These are phyloP conservation scores for Solanum hybrid DNA, from an alignment of 305 asterid genomes.

Conservation along the genomic window DNA sequence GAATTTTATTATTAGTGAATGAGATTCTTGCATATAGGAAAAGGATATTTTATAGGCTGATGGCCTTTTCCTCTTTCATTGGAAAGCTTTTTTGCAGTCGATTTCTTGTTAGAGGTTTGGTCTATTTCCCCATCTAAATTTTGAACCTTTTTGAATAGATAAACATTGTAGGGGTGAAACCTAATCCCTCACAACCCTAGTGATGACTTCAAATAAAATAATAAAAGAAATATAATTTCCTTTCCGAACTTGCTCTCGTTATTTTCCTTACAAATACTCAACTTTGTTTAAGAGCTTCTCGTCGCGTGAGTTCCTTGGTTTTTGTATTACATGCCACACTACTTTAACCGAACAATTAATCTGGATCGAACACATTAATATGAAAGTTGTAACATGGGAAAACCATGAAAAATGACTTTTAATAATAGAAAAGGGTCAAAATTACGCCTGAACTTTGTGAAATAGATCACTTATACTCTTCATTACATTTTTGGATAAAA, in stretches of 20 bases:
- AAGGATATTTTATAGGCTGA: too few relatives aligned
- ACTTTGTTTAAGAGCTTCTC: background rate
- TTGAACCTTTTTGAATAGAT: background rate
- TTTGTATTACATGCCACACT: background rate
- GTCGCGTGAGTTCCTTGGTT: background rate
- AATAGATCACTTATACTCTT: background rate
- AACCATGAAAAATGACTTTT: background rate
- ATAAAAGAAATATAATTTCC: too few relatives aligned
- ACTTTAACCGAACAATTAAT: background rate
- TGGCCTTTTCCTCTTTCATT: background rate
- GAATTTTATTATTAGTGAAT: background rate
- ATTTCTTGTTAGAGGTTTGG: background rate
- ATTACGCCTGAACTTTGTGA: background rate
- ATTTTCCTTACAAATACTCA: background rate
- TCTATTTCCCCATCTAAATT: background rate
- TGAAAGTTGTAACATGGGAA: background rate
- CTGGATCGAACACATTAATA: too few relatives aligned
- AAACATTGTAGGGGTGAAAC: background rate
- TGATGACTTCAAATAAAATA: too few relatives aligned
- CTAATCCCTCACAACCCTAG: background rate
- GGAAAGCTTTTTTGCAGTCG: background rate
- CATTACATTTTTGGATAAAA: background rate
- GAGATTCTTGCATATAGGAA: background rate
- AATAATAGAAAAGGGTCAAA: background rate
- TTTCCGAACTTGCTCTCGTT: background rate